Evolutionary conservation across 169 alveolate genomes (phyloP), one percentile per base, ranked within the genome.

Genomic region (Besnoitia besnoiti): DNA sequence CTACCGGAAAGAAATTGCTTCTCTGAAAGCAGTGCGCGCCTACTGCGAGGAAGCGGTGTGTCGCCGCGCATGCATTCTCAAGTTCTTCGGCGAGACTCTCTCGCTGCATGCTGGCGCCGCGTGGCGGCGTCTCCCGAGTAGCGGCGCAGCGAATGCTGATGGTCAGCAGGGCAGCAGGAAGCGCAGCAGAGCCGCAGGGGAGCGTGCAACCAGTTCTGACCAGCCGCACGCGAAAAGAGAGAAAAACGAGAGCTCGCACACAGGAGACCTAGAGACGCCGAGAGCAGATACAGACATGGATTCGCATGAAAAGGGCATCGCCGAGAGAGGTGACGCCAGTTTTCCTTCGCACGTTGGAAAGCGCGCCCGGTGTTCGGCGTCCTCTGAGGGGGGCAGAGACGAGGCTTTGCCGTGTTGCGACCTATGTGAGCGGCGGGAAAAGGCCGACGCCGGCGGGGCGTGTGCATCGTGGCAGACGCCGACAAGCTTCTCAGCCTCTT

Each of bases 21-120:
- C 67, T 3, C 67, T 55, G 67, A 55, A 55, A 35, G 44, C 14
- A 3, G 44, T 67, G 14, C 80, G 80, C 1, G 12, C 14, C 39
- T 67, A 67, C 80, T 67, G 80, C 80, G 80, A 67, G n/a, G 80
- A 67, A 35, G n/a, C 39, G 44, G 44, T 1, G 1, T 67, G 80
- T 16, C 39, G 80, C 24, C 80, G 80, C 42, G 80, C 80, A 7
- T n/a, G 80, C 80, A 67, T 67, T 30, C 42, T 67, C 44, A 67
- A 67, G 21, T 30, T 67, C n/a, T 67, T 67, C 19, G 80, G 80
- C 30, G 80, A 67, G 44, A 35, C 12, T 7, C 46, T 35, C n/a
- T 5, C 30, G 67, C 67, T 5, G 12, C 67, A n/a, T 21, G 5
- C 33, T 55, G 7, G 30, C 3, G 12, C 30, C 67, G 67, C n/a